Percentiles rank a stretch among this genome's conserved stretches.
Evolutionary conservation across 2,329 filamentous ascomycete species (phyloP).

Genomic region (Tolypocladium endophyticum): DNA sequence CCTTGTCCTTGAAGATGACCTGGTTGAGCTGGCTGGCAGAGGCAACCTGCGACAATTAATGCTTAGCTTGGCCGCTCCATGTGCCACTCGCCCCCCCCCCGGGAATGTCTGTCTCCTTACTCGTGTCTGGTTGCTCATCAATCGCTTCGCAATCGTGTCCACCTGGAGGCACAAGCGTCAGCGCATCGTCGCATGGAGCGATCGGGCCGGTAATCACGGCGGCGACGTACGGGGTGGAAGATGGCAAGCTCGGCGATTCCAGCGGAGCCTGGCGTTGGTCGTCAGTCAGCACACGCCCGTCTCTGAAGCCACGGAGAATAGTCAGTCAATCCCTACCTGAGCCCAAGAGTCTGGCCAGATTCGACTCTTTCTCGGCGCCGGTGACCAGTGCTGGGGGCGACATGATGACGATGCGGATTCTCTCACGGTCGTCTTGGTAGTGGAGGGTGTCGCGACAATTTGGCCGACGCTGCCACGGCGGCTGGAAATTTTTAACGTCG

Average conservation of each 20-base stretch:
- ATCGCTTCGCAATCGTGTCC: constrained; percentile 94
- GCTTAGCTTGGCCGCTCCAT: constrained; percentile 9
- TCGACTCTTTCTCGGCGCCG: constrained; percentile 68
- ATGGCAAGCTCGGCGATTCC: constrained; percentile 88
- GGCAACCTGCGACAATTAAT: constrained; percentile 16
- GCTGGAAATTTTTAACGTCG: constrained; percentile 7
- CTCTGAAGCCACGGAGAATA: neutral
- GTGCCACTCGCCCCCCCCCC: neutral
- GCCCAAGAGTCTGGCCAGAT: constrained; percentile 75
- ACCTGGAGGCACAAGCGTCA: constrained; percentile 45
- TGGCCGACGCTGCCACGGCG: neutral
- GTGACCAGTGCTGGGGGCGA: constrained; percentile 42
- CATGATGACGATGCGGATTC: constrained; percentile 31
- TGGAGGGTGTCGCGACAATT: neutral
- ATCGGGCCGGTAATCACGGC: constrained; percentile 2
- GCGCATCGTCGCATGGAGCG: neutral
- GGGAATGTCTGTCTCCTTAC: constrained; percentile 29
- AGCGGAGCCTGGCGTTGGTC: constrained; percentile 56
- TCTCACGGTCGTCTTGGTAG: constrained; percentile 1
- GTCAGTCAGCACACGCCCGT: constrained; percentile 14
- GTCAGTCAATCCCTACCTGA: constrained; percentile 51
- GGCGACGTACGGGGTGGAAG: constrained; percentile 68
- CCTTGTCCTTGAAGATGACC: constrained; percentile 90
- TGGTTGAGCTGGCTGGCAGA: constrained; percentile 58
- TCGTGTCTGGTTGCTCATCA: constrained; percentile 90